Conservation (phyloP, 805 yeast genomes). For the Nakazawaea wyomingensis region DNA sequence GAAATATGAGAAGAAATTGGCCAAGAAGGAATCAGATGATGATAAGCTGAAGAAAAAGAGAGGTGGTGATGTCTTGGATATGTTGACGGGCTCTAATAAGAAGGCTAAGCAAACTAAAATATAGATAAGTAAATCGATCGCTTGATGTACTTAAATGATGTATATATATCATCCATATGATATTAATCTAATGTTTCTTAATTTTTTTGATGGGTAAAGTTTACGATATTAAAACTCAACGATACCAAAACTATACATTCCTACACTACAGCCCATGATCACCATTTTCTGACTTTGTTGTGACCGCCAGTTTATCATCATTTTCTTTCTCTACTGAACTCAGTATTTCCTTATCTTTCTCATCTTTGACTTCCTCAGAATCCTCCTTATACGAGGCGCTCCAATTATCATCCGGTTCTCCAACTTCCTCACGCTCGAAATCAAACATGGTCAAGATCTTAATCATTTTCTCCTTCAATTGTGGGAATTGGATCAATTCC, state of each 20-base stretch:
- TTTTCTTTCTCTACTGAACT: neutral
- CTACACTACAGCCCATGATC: too few species aligned
- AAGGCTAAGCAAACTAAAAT: neutral
- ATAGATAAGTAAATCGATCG: too few species aligned
- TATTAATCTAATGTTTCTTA: too few species aligned
- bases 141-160: too few species aligned
- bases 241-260: too few species aligned
- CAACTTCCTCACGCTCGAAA: constrained; percentile 3
- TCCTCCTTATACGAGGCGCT: neutral
- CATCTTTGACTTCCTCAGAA: neutral
- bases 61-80: constrained; percentile 10
- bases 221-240: too few species aligned
- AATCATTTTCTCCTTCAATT: neutral
- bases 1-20: constrained; percentile 56
- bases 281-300: too few species aligned
- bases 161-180: too few species aligned
- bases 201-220: too few species aligned
- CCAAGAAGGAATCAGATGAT: constrained; percentile 18
- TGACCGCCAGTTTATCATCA: too few species aligned
- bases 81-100: constrained; percentile 3
- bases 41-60: constrained; percentile 14
- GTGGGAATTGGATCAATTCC: neutral
- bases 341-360: neutral
- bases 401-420: constrained; percentile 1
- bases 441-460: constrained; percentile 3